These are phyloP conservation scores for Colletotrichum orchidophilum DNA, from an alignment of 2,329 filamentous ascomycete species.

Conservation along the genomic window DNA sequence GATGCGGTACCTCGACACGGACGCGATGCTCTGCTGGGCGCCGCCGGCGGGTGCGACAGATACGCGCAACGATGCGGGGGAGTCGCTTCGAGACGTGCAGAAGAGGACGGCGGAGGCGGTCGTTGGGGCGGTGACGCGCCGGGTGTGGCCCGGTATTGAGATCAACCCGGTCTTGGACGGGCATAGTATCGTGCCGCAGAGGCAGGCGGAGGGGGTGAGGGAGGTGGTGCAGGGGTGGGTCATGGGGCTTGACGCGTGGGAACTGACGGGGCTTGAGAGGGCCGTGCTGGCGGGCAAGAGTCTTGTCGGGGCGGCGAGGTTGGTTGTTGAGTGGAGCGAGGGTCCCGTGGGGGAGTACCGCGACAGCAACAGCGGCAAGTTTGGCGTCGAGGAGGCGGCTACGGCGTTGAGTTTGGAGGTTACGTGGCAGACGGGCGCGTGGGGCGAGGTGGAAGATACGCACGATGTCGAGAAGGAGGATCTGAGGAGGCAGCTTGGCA, in stretches of 20 bases:
- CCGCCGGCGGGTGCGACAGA: constrained; percentile 61
- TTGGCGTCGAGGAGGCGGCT: constrained; percentile 86
- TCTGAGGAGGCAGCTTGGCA: constrained; percentile 85
- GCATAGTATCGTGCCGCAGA: constrained; percentile 77
- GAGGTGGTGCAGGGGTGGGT: constrained; percentile 85
- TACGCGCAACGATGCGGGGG: constrained; percentile 55
- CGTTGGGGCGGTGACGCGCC: constrained; percentile 73
- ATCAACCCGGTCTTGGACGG: constrained; percentile 84
- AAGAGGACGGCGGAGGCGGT: constrained; percentile 74
- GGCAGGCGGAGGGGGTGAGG: constrained; percentile 78
- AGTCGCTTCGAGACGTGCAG: constrained; percentile 78
- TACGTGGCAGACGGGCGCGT: constrained; percentile 86
- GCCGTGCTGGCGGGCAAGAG: constrained; percentile 89
- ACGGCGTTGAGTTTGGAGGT: constrained; percentile 84
- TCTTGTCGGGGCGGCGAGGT: constrained; percentile 76
- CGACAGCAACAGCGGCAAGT: constrained; percentile 51
- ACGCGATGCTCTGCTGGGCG: constrained; percentile 92
- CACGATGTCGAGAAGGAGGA: constrained; percentile 97
- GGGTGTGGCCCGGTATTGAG: constrained; percentile 85
- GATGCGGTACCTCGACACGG: constrained; percentile 89
- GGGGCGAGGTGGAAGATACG: constrained; percentile 98
- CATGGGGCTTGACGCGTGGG: constrained; percentile 74
- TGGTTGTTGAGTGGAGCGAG: constrained; percentile 90
- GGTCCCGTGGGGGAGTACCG: constrained; percentile 58
- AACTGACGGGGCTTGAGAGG: constrained; percentile 87